Base-by-base conservation (phyloP, 805 yeast genomes). In the Cyberlindnera meyerae region DNA sequence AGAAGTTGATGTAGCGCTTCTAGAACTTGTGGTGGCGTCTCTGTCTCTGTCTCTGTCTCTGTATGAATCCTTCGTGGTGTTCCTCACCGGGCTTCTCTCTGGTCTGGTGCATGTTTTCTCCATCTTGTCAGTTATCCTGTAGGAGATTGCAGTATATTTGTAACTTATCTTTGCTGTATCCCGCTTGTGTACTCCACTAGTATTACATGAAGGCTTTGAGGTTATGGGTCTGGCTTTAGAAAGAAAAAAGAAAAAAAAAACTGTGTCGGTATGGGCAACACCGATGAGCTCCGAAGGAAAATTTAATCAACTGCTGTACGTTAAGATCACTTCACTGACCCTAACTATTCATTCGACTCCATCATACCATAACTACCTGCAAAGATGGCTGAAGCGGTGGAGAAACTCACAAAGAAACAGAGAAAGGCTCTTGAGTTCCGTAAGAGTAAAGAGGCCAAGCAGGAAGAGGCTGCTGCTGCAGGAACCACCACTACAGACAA, bases 401-500 rank as follows among this genome's bases (percentile, higher is more conserved):
- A 54, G 58, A 77, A 76, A 54, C 62, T 79, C 18, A 74, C 81
- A n/a, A 79, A 79, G 64, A 79, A 77, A 51, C 78, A 80, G 56
- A 65, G 65, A 38, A 79, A 79, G 53, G 82, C 83, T 9, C 66
- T 77, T 29, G 75, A 73, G 51, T 79, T 78, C 58, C 65, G 74
- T 36, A 58, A 59, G 41, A 63, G 61, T 43, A 60, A 49, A 13
- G 44, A 46, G 22, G 40, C 31, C 18, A 42, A 42, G 24, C 39
- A 28, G 18, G 49, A 45, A 12, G 50, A 53, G 35, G 48, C 51
- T 39, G 22, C 22, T 9, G 9, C 22, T 9, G 22, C 22, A 7
- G 7, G 9, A 7, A 20, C 22, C 22, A 20, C 22, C 7, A 8
- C 22, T 20, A 20, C 22, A 20, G 22, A 20, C 22, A 55, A 57